These are phyloP conservation scores for Xeromyces bisporus DNA, from an alignment of 495 filamentous ascomycete genomes.

Conservation along the genomic window DNA sequence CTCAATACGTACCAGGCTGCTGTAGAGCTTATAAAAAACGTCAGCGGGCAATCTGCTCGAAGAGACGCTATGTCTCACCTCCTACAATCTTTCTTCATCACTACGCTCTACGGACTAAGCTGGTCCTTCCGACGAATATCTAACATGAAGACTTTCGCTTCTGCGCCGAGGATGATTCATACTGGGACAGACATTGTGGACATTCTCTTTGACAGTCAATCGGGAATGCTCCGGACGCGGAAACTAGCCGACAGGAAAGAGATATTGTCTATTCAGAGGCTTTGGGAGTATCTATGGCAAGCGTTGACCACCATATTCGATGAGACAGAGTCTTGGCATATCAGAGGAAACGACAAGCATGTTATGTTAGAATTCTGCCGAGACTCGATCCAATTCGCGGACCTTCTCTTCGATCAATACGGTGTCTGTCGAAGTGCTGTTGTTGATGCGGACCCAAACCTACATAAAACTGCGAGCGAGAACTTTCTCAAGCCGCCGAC, in stretches of 20 bases:
- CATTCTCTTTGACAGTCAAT: constrained; percentile 63
- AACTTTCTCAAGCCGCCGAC: constrained; percentile 40
- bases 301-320: constrained; percentile 64
- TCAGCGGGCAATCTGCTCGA: constrained; percentile 52
- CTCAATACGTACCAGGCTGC: constrained; percentile 53
- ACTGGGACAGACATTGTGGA: constrained; percentile 60
- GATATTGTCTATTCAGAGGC: constrained; percentile 42
- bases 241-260: constrained; percentile 41
- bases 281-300: constrained; percentile 75
- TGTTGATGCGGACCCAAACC: constrained; percentile 22
- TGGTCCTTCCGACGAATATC: constrained; percentile 42
- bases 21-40: constrained; percentile 61
- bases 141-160: constrained; percentile 42
- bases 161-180: constrained; percentile 53
- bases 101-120: constrained; percentile 41
- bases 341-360: constrained; percentile 47
- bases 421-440: constrained; percentile 57
- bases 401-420: constrained; percentile 69
- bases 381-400: constrained; percentile 83
- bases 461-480: constrained; percentile 25
- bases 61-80: constrained; percentile 60
- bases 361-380: constrained; percentile 82
- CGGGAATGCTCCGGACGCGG: constrained; percentile 58
- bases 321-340: constrained; percentile 63
- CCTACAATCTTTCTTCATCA: constrained; percentile 43